Percentiles rank a stretch among this genome's conserved stretches.
phyloP scores from a whole-genome alignment of 2,329 filamentous ascomycete species.

The Fusarium sp. region DNA sequence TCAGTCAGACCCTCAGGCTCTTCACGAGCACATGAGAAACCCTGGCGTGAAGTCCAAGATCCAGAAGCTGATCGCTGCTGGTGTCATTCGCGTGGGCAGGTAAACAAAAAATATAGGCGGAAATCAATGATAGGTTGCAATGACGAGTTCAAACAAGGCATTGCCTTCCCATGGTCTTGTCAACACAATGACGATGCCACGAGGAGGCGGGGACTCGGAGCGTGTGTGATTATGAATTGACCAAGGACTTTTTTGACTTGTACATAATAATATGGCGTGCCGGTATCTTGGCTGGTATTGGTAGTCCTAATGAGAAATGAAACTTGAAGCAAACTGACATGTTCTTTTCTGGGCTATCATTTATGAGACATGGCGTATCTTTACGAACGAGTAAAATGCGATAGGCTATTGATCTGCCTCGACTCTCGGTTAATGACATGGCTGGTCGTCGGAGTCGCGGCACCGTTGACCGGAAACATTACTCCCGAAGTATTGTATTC shows the following conservation, averaged over 20 bases:
- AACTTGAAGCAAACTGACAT: conserved; percentile 37
- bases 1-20: conserved; percentile 89
- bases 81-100: conserved; percentile 83
- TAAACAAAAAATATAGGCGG: conserved; percentile 39
- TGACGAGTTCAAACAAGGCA: conserved; percentile 23
- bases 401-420: conserved; percentile 2
- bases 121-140: conserved; percentile 19
- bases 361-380: conserved; percentile 9
- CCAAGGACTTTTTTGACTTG: conserved; percentile 44
- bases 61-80: conserved; percentile 92
- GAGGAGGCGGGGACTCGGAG: conserved; percentile 27
- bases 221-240: conserved; percentile 40
- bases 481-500: background rate
- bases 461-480: background rate
- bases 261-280: conserved; percentile 46
- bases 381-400: background rate
- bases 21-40: conserved; percentile 98
- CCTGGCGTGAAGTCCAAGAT: conserved; percentile 86
- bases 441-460: background rate
- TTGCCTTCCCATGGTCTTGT: conserved; percentile 29
- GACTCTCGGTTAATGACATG: conserved; percentile 17
- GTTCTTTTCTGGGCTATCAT: conserved; percentile 7
- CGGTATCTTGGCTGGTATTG: conserved; percentile 40
- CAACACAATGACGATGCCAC: conserved; percentile 5
- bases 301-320: conserved; percentile 48